These are phyloP conservation scores for Combretum micranthum DNA, from an alignment of 345 rosid species.

Conservation along the genomic window DNA sequence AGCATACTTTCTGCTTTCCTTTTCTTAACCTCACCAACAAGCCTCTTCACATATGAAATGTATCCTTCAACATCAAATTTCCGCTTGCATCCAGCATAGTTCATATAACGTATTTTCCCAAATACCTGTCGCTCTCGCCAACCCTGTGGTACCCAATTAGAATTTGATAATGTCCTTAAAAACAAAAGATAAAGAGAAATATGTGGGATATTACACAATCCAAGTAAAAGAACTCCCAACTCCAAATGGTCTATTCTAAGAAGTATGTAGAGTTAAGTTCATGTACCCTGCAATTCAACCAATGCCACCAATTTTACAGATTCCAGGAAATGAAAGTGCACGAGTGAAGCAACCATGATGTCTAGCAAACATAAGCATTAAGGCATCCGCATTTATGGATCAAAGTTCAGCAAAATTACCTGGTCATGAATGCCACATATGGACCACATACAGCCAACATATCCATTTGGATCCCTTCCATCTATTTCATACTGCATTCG, in stretches of 20 bases:
- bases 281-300: too few species aligned
- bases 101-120: slow-evolving; percentile 94
- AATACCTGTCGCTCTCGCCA: slow-evolving; percentile 85
- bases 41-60: slow-evolving; percentile 53
- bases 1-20: slow-evolving; percentile 61
- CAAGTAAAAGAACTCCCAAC: too few species aligned
- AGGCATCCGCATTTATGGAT: neutral
- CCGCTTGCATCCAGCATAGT: slow-evolving; percentile 84
- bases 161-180: too few species aligned
- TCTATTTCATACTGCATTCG: slow-evolving; percentile 74
- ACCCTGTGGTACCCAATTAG: slow-evolving; percentile 35
- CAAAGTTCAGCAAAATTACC: slow-evolving; percentile 27
- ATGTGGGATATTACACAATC: too few species aligned
- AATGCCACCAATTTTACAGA: too few species aligned
- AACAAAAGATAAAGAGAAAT: too few species aligned
- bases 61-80: slow-evolving; percentile 80
- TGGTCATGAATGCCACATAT: slow-evolving; percentile 93
- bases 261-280: too few species aligned
- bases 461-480: slow-evolving; percentile 95
- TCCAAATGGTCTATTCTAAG: too few species aligned
- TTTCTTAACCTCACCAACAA: slow-evolving; percentile 56
- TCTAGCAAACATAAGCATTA: neutral
- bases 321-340: neutral
- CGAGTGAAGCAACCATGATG: neutral
- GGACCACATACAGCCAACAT: slow-evolving; percentile 99